These are phyloP conservation scores for Sporothrix euskadiensis DNA, from an alignment of 2,329 filamentous ascomycete species.

Conservation along the genomic window DNA sequence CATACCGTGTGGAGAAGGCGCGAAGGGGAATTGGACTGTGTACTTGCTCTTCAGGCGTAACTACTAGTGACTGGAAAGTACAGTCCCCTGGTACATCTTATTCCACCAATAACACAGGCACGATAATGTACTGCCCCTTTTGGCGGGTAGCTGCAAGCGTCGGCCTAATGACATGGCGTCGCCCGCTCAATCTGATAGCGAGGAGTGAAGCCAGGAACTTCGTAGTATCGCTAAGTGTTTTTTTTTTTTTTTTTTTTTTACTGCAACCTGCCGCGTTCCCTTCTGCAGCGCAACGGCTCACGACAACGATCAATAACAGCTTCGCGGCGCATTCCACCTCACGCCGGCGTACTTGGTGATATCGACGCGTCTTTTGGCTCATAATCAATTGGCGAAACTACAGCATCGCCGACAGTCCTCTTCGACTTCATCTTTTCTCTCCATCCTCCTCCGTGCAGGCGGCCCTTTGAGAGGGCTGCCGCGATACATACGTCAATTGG, in stretches of 20 bases:
- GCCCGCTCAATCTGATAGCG: constrained; percentile 1
- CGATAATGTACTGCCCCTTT: neutral
- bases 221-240: constrained; percentile 6
- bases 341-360: neutral
- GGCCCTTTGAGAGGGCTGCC: neutral
- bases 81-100: neutral
- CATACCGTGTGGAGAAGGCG: constrained; percentile 20
- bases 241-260: constrained; percentile 17
- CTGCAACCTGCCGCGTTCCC: constrained; percentile 19
- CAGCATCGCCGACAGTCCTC: neutral
- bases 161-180: constrained; percentile 18
- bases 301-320: constrained; percentile 4
- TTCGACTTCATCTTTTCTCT: neutral
- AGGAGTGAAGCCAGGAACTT: constrained; percentile 7
- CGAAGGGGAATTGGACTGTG: constrained; percentile 9
- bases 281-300: constrained; percentile 13
- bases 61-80: neutral
- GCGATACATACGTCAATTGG: neutral
- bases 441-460: neutral
- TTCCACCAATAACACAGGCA: neutral
- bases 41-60: neutral
- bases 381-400: too few species aligned
- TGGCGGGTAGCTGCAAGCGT: constrained; percentile 7
- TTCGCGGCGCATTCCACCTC: neutral
- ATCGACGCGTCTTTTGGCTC: neutral